Evolutionary conservation across 2,329 filamentous ascomycete genomes (phyloP).

Genomic region (Stenocarpella maydis): DNA sequence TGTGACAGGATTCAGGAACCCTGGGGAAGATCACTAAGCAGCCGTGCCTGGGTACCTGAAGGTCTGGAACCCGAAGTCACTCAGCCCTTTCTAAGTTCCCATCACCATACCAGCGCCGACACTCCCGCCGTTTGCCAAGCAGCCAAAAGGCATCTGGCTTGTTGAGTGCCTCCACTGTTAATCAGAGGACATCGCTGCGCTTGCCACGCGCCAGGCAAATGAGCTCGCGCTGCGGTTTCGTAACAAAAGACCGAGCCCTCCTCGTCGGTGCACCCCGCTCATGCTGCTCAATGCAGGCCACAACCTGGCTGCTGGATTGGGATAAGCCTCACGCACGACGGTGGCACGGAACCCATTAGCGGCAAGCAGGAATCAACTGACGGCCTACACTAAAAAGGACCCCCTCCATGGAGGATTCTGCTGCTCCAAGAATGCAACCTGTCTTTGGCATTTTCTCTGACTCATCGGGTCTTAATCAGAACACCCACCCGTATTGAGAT

Average conservation of each 20-base stretch:
- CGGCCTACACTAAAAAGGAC: neutral
- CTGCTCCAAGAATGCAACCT: neutral
- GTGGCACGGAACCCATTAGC: constrained; percentile 12
- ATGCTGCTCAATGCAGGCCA: neutral
- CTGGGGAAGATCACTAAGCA: constrained; percentile 9
- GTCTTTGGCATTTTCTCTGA: neutral
- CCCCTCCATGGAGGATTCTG: neutral
- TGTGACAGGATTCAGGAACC: constrained; percentile 18
- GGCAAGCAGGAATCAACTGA: neutral
- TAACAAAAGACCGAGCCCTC: neutral
- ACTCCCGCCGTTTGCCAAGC: neutral
- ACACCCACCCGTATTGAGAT: neutral
- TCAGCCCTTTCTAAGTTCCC: neutral
- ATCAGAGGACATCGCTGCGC: neutral
- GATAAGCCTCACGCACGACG: constrained; percentile 18
- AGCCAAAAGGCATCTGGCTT: neutral
- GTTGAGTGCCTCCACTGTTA: too few species aligned
- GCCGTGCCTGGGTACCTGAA: neutral
- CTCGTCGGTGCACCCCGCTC: neutral
- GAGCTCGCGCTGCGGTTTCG: neutral
- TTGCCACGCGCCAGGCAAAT: neutral
- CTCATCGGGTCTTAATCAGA: neutral
- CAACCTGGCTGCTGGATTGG: constrained; percentile 14
- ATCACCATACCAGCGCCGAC: neutral
- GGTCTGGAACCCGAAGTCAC: neutral